A percentile compares a stretch with the other conserved stretches of the same genome.
Conservation (phyloP, 805 yeast genomes). For the Kodamaea kaohsiungensis region DNA sequence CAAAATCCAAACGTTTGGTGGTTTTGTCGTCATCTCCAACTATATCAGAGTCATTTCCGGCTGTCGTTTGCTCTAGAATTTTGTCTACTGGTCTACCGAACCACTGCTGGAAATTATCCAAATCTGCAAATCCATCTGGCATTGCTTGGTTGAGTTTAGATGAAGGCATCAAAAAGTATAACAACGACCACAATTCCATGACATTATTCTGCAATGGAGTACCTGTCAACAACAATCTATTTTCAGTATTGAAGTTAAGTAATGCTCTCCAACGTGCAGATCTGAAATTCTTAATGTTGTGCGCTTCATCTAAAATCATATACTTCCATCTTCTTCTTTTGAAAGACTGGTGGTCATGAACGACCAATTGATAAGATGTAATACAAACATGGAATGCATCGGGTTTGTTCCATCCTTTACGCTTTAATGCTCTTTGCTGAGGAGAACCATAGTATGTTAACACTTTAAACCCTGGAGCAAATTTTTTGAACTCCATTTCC, state of each 20-base stretch:
- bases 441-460: constrained; percentile 96
- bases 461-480: constrained; percentile 97
- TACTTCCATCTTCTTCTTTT: constrained; percentile 92
- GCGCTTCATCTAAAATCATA: constrained; percentile 98
- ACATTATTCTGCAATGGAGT: constrained; percentile 95
- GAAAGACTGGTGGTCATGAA: constrained; percentile 94
- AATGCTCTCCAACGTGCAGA: constrained; percentile 97
- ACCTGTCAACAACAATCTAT: constrained; percentile 88
- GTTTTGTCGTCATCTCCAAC: constrained; percentile 40
- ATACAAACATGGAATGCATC: constrained; percentile 96
- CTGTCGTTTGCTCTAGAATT: constrained; percentile 66
- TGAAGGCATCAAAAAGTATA: constrained; percentile 95
- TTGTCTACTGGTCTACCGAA: constrained; percentile 97
- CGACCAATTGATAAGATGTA: constrained; percentile 95
- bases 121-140: constrained; percentile 95
- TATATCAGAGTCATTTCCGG: constrained; percentile 42
- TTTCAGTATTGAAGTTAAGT: constrained; percentile 87
- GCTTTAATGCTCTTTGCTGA: constrained; percentile 90
- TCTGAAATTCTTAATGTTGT: constrained; percentile 92
- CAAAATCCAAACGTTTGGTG: constrained; percentile 55
- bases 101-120: constrained; percentile 97
- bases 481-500: constrained; percentile 99
- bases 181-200: constrained; percentile 93
- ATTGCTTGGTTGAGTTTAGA: constrained; percentile 66
- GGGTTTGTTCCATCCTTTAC: constrained; percentile 97